These are phyloP conservation scores for Boletus patriciae DNA, from an alignment of 768 basidiomycete genomes.

Conservation along the genomic window DNA sequence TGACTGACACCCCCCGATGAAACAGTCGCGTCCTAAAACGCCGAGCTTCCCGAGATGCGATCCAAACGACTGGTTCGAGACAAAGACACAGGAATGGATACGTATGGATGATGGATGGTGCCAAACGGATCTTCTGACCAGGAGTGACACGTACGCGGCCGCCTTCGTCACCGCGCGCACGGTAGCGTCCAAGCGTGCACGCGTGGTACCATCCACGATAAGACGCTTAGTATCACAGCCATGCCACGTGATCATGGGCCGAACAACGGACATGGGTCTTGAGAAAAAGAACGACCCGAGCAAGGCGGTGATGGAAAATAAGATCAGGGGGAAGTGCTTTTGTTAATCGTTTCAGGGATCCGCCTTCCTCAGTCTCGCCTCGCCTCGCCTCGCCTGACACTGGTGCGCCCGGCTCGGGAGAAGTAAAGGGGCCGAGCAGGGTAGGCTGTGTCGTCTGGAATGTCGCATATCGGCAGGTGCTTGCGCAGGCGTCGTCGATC, in stretches of 20 bases:
- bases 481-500: neutral
- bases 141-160: neutral
- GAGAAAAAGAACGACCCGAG: neutral
- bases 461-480: neutral
- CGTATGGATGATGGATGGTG: no score
- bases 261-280: neutral
- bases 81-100: no score
- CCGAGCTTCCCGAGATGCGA: no score
- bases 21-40: no score
- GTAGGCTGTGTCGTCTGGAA: slow-evolving; percentile 10
- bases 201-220: neutral
- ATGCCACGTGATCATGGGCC: neutral
- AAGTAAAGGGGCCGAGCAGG: neutral
- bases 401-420: neutral
- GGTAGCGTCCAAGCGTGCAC: neutral
- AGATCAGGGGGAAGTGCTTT: neutral
- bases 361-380: neutral
- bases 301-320: neutral
- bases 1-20: no score
- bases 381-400: neutral
- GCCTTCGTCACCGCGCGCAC: neutral
- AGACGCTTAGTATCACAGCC: neutral
- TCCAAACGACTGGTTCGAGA: no score
- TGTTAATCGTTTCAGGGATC: neutral
- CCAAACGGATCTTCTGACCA: no score